Evolutionary conservation across 2,329 filamentous ascomycete genomes (phyloP).

Genomic region (Colletotrichum filicis): DNA sequence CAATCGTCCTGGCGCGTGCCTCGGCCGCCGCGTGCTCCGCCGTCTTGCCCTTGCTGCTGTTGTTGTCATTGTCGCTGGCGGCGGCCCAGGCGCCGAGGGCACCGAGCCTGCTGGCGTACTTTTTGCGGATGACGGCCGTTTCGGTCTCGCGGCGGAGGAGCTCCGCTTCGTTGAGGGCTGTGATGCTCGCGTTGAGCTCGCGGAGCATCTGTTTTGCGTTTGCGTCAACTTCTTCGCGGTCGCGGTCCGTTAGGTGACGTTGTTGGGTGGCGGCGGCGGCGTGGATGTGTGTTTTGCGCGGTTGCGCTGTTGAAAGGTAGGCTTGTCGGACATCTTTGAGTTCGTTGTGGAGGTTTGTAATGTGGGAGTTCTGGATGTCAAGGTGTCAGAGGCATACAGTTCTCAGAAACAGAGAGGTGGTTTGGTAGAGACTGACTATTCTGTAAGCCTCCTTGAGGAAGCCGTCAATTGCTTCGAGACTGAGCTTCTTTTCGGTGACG

Average conservation of each 20-base stretch:
- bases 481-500: conserved; percentile 53
- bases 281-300: conserved; percentile 65
- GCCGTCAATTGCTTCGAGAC: conserved; percentile 73
- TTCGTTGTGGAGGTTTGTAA: conserved; percentile 81
- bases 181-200: conserved; percentile 85
- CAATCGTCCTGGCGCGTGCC: conserved; percentile 72
- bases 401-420: background rate
- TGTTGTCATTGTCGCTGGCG: conserved; percentile 65
- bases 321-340: conserved; percentile 86
- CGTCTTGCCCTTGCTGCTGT: conserved; percentile 60
- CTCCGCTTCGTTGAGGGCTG: conserved; percentile 83
- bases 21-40: conserved; percentile 80
- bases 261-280: conserved; percentile 37
- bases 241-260: conserved; percentile 77
- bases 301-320: conserved; percentile 85
- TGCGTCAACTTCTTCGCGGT: conserved; percentile 88
- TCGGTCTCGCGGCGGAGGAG: conserved; percentile 83
- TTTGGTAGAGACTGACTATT: conserved; percentile 70
- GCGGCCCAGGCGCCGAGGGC: conserved; percentile 73
- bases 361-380: conserved; percentile 78
- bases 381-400: background rate
- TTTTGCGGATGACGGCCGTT: conserved; percentile 75
- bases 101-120: conserved; percentile 73
- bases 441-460: conserved; percentile 95
- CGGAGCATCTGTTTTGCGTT: conserved; percentile 87